Conservation (phyloP, 108 stramenopile species). For the Aureococcus anophagefferens region DNA sequence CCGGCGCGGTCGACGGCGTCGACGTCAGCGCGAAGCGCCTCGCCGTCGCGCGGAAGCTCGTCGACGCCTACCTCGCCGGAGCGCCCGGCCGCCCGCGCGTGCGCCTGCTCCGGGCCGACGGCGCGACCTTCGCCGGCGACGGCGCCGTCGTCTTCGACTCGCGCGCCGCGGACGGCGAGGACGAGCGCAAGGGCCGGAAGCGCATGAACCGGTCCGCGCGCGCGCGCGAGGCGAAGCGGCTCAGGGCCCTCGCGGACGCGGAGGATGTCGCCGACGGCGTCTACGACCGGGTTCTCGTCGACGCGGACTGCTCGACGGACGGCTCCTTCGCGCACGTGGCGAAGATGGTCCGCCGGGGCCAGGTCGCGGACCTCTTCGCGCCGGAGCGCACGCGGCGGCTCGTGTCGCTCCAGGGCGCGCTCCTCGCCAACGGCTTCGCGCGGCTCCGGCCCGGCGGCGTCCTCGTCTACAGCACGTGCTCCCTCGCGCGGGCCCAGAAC, state of each 20-base stretch:
- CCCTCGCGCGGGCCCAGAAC: conserved; percentile 69
- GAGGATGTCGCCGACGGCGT: conserved; percentile 2
- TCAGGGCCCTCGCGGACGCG: conserved; percentile 32
- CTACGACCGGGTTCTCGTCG: conserved; percentile 80
- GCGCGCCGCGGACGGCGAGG: conserved; percentile 27
- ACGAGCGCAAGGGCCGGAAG: conserved; percentile 57
- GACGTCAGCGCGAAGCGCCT: conserved; percentile 60
- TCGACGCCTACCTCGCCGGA: conserved; percentile 66
- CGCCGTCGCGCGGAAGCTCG: conserved; percentile 54
- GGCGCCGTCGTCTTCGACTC: conserved; percentile 60
- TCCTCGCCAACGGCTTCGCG: conserved; percentile 62
- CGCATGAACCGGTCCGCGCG: conserved; percentile 72
- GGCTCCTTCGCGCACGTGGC: conserved; percentile 48
- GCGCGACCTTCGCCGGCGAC: conserved; percentile 21
- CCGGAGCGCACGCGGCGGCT: conserved; percentile 9
- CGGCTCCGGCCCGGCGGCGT: conserved; percentile 62
- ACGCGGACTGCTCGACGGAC: conserved; percentile 89
- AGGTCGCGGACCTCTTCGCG: conserved; percentile 42
- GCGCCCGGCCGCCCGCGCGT: conserved; percentile 27
- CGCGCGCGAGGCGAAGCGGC: conserved; percentile 53
- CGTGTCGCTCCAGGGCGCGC: conserved; percentile 58
- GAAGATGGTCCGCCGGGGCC: conserved; percentile 44
- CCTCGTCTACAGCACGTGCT: conserved; percentile 83
- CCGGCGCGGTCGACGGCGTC: conserved; percentile 50
- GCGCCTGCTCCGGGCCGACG: conserved; percentile 20